A percentile compares a stretch with the other conserved stretches of the same genome.
Evolutionary conservation across 2,329 filamentous ascomycete genomes (phyloP).

Genomic region (Akanthomyces uredinophilus): DNA sequence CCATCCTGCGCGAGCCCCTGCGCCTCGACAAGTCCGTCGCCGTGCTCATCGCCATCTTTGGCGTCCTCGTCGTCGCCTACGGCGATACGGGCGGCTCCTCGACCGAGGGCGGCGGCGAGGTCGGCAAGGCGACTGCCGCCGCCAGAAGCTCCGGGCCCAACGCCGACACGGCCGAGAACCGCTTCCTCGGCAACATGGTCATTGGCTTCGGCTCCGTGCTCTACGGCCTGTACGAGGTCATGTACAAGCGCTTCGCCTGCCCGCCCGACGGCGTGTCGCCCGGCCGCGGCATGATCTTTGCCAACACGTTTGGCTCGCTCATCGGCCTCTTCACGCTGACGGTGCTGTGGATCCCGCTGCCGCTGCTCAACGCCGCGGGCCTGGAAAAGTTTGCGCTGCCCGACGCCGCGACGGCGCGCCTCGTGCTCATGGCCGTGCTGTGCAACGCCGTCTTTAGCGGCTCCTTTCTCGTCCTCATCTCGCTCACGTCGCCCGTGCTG

Average conservation of each 20-base stretch:
- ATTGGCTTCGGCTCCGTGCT: slow-evolving; percentile 88
- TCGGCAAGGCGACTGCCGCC: slow-evolving; percentile 32
- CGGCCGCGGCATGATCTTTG: slow-evolving; percentile 90
- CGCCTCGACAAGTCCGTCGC: slow-evolving; percentile 80
- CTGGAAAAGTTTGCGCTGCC: slow-evolving; percentile 82
- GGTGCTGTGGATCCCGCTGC: slow-evolving; percentile 89
- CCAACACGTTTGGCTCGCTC: slow-evolving; percentile 83
- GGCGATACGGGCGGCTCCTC: slow-evolving; percentile 57
- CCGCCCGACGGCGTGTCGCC: slow-evolving; percentile 83
- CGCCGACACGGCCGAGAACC: slow-evolving; percentile 49
- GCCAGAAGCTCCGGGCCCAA: slow-evolving; percentile 19
- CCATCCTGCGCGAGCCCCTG: slow-evolving; percentile 78
- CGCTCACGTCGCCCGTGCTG: slow-evolving; percentile 84
- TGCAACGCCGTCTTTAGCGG: slow-evolving; percentile 92
- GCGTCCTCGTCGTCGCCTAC: slow-evolving; percentile 93
- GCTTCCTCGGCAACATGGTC: slow-evolving; percentile 80
- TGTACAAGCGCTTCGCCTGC: slow-evolving; percentile 92
- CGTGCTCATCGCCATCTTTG: slow-evolving; percentile 79
- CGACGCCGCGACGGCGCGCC: slow-evolving; percentile 68
- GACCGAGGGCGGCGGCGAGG: slow-evolving; percentile 36
- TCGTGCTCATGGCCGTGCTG: slow-evolving; percentile 74
- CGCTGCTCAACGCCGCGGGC: slow-evolving; percentile 71
- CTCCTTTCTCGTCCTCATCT: slow-evolving; percentile 88
- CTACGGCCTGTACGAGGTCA: slow-evolving; percentile 93
- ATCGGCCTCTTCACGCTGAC: slow-evolving; percentile 82